These are phyloP conservation scores for Botryosphaeria dothidea DNA, from an alignment of 2,329 filamentous ascomycete genomes.

Conservation along the genomic window DNA sequence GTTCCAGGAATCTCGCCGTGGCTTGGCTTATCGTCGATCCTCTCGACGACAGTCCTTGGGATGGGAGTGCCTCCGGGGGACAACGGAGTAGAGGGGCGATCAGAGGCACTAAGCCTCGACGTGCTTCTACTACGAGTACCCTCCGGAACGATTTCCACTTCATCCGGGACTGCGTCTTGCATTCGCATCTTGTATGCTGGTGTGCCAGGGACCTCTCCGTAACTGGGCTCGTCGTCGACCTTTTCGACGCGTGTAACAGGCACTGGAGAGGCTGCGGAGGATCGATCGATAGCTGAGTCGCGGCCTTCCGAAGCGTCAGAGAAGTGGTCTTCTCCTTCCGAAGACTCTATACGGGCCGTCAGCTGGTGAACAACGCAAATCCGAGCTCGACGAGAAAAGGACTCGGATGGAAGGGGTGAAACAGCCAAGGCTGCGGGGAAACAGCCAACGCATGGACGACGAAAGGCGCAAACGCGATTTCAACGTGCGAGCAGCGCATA, in stretches of 20 bases:
- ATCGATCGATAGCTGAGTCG: constrained; percentile 36
- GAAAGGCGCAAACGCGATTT: not conserved
- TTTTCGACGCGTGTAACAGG: constrained; percentile 65
- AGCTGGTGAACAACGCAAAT: not conserved
- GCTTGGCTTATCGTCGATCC: constrained; percentile 58
- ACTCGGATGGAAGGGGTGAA: not conserved
- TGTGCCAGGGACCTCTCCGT: constrained; percentile 61
- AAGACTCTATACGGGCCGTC: constrained; percentile 37
- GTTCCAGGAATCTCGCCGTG: constrained; percentile 66
- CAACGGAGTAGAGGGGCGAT: constrained; percentile 48
- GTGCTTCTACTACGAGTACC: constrained; percentile 39
- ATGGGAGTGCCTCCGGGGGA: constrained; percentile 50
- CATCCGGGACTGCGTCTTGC: constrained; percentile 64
- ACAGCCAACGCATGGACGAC: not conserved
- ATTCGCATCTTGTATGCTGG: constrained; percentile 59
- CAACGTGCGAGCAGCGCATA: not conserved
- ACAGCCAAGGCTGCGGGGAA: not conserved
- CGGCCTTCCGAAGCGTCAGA: constrained; percentile 64
- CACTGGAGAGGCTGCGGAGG: constrained; percentile 53
- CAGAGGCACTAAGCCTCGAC: constrained; percentile 43
- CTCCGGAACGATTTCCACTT: constrained; percentile 58
- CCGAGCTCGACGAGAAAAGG: not conserved
- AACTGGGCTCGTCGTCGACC: constrained; percentile 58
- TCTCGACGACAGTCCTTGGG: constrained; percentile 62
- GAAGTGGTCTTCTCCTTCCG: constrained; percentile 63